phyloP scores from a whole-genome alignment of 345 rosid genomes.

The Eucalyptus sideroxylon region DNA sequence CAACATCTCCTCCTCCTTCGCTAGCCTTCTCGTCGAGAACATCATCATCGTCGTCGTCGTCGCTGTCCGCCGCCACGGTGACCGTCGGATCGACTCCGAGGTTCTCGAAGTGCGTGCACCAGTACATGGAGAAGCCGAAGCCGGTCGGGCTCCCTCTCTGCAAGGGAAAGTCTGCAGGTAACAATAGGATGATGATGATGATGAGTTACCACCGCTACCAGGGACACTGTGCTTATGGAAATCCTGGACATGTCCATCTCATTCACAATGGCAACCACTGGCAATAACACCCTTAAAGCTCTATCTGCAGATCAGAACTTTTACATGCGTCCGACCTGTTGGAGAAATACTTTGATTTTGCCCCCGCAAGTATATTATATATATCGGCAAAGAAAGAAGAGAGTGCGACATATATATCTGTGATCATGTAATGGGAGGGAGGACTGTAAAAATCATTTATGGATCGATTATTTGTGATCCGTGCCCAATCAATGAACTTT shows the following conservation, averaged over 20 bases:
- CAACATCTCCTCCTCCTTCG: slow-evolving; percentile 12
- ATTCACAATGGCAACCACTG: slow-evolving; percentile 47
- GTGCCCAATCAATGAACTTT: slow-evolving; percentile 37
- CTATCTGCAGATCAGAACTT: not conserved
- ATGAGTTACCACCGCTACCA: slow-evolving; percentile 11
- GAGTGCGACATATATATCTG: not conserved
- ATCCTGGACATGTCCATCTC: slow-evolving; percentile 32
- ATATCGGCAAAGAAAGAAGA: not conserved
- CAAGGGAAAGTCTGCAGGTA: slow-evolving; percentile 20
- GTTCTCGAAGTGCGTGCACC: slow-evolving; percentile 9
- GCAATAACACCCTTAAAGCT: slow-evolving; percentile 30
- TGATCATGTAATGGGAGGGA: slow-evolving; percentile 11
- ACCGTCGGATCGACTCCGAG: slow-evolving; percentile 19
- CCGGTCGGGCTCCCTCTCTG: not conserved
- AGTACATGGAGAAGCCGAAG: slow-evolving; percentile 1
- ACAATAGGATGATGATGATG: not conserved
- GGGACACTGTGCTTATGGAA: slow-evolving; percentile 38
- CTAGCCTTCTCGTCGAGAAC: slow-evolving; percentile 35
- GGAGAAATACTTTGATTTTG: not conserved
- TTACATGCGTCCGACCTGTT: not conserved
- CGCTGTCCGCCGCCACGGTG: not conserved
- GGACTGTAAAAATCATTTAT: slow-evolving; percentile 30
- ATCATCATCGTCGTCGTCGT: slow-evolving; percentile 9
- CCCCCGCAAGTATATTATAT: not conserved
- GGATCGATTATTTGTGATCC: slow-evolving; percentile 22